Percentiles rank a stretch among this genome's conserved stretches.
Evolutionary conservation across 2,329 filamentous ascomycete genomes (phyloP).

Genomic region (Nothophaeocryptopus gaeumannii): DNA sequence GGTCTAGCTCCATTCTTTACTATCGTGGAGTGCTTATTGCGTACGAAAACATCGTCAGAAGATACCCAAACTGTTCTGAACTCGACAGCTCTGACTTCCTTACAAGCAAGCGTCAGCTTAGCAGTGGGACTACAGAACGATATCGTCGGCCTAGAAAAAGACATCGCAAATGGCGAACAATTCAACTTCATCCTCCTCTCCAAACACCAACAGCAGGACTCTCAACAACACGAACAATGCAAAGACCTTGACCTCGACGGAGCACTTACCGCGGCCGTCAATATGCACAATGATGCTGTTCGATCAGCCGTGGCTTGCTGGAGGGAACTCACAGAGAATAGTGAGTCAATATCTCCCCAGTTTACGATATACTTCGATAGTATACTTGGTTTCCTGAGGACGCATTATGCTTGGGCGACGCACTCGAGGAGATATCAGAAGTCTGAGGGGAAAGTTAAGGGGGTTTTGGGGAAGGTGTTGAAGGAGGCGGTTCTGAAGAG

Average conservation of each 20-base stretch:
- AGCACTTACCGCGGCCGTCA: no score
- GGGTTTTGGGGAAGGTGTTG: no score
- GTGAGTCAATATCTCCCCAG: not conserved
- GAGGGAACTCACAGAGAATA: no score
- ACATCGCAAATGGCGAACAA: slow-evolving; percentile 2
- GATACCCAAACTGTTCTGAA: not conserved
- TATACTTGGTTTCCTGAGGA: not conserved
- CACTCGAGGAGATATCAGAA: not conserved
- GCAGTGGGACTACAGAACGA: slow-evolving; percentile 17
- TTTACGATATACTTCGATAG: not conserved
- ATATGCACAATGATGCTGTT: no score
- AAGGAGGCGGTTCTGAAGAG: no score
- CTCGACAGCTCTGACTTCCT: not conserved
- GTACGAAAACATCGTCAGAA: not conserved
- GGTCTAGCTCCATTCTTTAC: slow-evolving; percentile 1
- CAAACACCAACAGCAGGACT: no score
- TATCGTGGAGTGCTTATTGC: not conserved
- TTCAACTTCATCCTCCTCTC: slow-evolving; percentile 10
- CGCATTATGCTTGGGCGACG: not conserved
- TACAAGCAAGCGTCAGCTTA: slow-evolving; percentile 6
- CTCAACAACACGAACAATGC: no score
- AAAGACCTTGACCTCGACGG: no score
- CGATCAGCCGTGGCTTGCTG: no score
- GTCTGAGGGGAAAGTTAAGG: no score
- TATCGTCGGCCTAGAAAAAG: slow-evolving; percentile 14